Conservation (phyloP, 371 early-diverging fungal genomes). For the Blakeslea trispora region DNA sequence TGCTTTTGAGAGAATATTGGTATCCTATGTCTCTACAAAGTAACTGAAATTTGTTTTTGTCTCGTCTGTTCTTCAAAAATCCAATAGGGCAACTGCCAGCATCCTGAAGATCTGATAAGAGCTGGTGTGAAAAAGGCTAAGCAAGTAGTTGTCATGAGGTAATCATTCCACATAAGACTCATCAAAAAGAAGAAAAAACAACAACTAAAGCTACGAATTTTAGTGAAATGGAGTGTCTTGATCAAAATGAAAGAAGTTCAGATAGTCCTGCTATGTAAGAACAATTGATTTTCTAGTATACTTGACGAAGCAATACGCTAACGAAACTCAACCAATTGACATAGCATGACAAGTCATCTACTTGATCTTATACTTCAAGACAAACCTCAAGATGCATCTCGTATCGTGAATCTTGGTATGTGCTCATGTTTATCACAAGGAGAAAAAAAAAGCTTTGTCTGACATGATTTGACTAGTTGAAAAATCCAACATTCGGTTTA, state of each 20-base stretch:
- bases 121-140: conserved; percentile 60
- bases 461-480: conserved; percentile 21
- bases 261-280: conserved; percentile 55
- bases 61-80: no score
- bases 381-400: conserved; percentile 26
- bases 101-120: conserved; percentile 58
- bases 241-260: conserved; percentile 38
- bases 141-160: conserved; percentile 63
- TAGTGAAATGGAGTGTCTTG: conserved; percentile 46
- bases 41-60: no score
- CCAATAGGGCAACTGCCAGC: conserved; percentile 62
- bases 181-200: no score
- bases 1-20: not conserved
- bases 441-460: not conserved
- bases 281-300: not conserved
- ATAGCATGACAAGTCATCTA: conserved; percentile 41
- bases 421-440: not conserved
- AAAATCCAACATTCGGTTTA: conserved; percentile 50
- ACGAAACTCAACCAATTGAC: not conserved
- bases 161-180: not conserved
- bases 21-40: no score
- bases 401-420: conserved; percentile 35
- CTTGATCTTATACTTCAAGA: conserved; percentile 31
- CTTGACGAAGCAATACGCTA: no score
- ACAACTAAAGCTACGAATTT: no score